Percentiles rank a stretch among this genome's conserved stretches.
phyloP scores from a whole-genome alignment of 2,329 filamentous ascomycete genomes.

The Neophaeococcomyces mojaviensis region DNA sequence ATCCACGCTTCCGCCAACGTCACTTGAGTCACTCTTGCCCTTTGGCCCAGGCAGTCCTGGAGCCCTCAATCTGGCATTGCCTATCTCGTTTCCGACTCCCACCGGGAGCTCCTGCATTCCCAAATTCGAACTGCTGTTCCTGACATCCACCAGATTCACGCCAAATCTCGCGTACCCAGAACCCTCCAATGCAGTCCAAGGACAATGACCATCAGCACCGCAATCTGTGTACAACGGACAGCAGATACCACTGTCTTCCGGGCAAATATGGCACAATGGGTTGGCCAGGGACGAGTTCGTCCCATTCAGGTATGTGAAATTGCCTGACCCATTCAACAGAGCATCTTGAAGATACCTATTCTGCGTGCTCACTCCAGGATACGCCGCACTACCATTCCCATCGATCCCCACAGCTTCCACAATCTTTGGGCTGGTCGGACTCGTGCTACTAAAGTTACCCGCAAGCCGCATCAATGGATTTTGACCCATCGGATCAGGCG shows the following conservation, averaged over 20 bases:
- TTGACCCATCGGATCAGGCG: conserved; percentile 1
- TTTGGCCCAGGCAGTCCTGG: conserved; percentile 10
- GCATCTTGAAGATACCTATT: background rate
- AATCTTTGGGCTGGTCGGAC: no score
- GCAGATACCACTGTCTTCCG: conserved; percentile 17
- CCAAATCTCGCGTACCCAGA: conserved; percentile 16
- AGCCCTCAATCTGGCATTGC: conserved; percentile 8
- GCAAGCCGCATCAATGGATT: background rate
- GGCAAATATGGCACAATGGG: conserved; percentile 15
- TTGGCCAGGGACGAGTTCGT: conserved; percentile 6
- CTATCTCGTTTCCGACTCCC: background rate
- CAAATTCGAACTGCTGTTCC: conserved; percentile 15
- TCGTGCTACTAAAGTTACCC: no score
- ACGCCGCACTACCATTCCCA: background rate
- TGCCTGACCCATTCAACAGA: background rate
- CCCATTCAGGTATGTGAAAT: conserved; percentile 1
- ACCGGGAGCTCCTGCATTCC: conserved; percentile 9
- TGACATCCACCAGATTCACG: conserved; percentile 17
- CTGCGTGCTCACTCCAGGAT: background rate
- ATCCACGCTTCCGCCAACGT: background rate
- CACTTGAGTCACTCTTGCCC: conserved; percentile 2
- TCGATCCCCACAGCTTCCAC: no score
- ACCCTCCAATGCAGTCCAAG: conserved; percentile 12
- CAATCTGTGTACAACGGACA: conserved; percentile 17
- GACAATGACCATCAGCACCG: conserved; percentile 17